These are phyloP conservation scores for Spiromastix sp. DNA, from an alignment of 2,329 filamentous ascomycete genomes.

Conservation along the genomic window DNA sequence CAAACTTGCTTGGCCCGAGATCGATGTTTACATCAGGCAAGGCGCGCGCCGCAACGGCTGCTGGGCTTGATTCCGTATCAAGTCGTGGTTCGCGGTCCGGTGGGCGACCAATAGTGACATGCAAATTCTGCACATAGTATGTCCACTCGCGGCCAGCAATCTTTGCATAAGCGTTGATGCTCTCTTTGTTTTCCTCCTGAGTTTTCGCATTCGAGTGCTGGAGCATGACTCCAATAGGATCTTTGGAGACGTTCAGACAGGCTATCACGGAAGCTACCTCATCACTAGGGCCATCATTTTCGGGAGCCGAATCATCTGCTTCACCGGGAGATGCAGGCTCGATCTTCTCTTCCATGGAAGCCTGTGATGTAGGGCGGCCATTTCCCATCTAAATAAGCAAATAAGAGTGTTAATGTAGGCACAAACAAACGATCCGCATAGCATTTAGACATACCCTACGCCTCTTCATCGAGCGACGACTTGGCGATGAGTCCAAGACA, in stretches of 20 bases:
- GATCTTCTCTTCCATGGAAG: conserved; percentile 24
- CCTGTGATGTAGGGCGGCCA: conserved; percentile 23
- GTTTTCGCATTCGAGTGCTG: conserved; percentile 37
- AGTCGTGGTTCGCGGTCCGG: conserved; percentile 35
- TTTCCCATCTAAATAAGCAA: conserved; percentile 12
- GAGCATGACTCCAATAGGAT: conserved; percentile 33
- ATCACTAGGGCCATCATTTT: conserved; percentile 31
- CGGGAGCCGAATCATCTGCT: conserved; percentile 30
- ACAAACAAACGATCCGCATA: neutral
- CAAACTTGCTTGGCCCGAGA: conserved; percentile 70
- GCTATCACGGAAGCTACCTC: conserved; percentile 40
- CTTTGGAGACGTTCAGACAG: conserved; percentile 32
- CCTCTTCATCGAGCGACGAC: conserved; percentile 37
- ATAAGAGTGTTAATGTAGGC: conserved; percentile 2
- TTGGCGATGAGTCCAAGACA: conserved; percentile 37
- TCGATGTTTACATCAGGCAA: conserved; percentile 66
- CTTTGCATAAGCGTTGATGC: conserved; percentile 40
- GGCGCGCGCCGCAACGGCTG: conserved; percentile 32
- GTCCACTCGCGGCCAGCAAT: conserved; percentile 43
- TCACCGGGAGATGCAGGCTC: conserved; percentile 28
- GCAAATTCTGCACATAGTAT: conserved; percentile 40
- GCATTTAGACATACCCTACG: conserved; percentile 31
- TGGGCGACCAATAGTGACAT: conserved; percentile 40
- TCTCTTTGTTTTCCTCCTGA: conserved; percentile 31
- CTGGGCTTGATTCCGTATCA: conserved; percentile 37